phyloP scores from a whole-genome alignment of 139 green algal genomes.

The Desmodesmus armatus region DNA sequence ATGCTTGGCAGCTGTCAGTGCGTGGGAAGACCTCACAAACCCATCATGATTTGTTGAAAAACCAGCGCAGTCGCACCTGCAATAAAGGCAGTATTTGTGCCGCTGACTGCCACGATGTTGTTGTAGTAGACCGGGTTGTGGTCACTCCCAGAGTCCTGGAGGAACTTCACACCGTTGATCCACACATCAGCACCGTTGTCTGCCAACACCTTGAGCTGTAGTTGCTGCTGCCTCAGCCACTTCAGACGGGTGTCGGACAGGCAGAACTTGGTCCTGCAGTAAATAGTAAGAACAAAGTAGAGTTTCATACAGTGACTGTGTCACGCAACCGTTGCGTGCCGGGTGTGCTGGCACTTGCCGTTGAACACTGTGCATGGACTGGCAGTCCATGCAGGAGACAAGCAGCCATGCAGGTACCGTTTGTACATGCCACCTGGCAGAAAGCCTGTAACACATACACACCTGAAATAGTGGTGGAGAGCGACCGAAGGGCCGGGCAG shows the following conservation, averaged over 20 bases:
- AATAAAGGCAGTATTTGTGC: not conserved
- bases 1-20: too few relatives aligned
- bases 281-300: too few relatives aligned
- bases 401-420: too few relatives aligned
- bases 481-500: too few relatives aligned
- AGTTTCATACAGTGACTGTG: too few relatives aligned
- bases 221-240: not conserved
- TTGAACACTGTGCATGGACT: too few relatives aligned
- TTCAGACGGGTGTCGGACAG: not conserved
- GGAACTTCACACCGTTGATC: not conserved
- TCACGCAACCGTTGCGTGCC: too few relatives aligned
- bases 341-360: too few relatives aligned
- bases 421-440: too few relatives aligned
- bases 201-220: not conserved
- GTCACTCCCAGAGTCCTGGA: not conserved
- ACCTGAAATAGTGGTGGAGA: too few relatives aligned
- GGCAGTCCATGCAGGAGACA: too few relatives aligned
- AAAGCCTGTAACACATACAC: too few relatives aligned
- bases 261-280: not conserved
- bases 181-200: slow-evolving; percentile 4
- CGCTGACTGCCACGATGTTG: not conserved
- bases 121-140: not conserved
- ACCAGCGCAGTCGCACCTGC: not conserved
- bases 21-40: not conserved
- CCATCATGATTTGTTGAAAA: not conserved